These are phyloP conservation scores for Colletotrichum sp. DNA, from an alignment of 2,329 filamentous ascomycete genomes.

Conservation along the genomic window DNA sequence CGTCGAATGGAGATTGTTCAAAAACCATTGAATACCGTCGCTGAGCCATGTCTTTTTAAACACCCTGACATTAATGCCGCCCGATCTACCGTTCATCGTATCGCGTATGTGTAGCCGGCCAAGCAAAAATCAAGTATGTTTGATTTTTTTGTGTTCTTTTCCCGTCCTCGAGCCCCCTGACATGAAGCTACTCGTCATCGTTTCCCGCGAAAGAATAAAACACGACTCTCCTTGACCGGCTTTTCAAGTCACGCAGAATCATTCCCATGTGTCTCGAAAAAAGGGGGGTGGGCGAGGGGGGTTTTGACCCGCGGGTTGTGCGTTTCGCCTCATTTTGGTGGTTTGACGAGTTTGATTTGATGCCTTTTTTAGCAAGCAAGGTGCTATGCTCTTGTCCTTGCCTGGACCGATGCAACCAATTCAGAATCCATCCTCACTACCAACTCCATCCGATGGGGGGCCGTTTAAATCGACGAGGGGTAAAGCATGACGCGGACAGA, in stretches of 20 bases:
- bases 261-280: constrained; percentile 18
- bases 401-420: constrained; percentile 64
- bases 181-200: constrained; percentile 19
- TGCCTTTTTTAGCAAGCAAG: constrained; percentile 54
- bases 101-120: constrained; percentile 22
- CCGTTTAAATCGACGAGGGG: constrained; percentile 91
- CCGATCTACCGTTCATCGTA: constrained; percentile 21
- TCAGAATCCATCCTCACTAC: constrained; percentile 67
- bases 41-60: constrained; percentile 21
- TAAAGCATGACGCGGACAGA: constrained; percentile 97
- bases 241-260: constrained; percentile 16
- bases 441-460: constrained; percentile 60
- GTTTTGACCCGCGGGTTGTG: constrained; percentile 21
- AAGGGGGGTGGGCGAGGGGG: constrained; percentile 27
- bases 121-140: constrained; percentile 19
- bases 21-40: constrained; percentile 23
- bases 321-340: constrained; percentile 24
- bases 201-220: neutral
- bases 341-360: constrained; percentile 59
- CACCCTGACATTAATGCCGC: constrained; percentile 23
- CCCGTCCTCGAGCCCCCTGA: constrained; percentile 18
- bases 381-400: constrained; percentile 58
- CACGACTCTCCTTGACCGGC: constrained; percentile 1
- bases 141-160: constrained; percentile 17
- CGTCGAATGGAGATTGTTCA: neutral